Percentiles rank a stretch among this genome's conserved stretches.
Conservation (phyloP, 768 basidiomycete species). For the Tricholomella constricta region DNA sequence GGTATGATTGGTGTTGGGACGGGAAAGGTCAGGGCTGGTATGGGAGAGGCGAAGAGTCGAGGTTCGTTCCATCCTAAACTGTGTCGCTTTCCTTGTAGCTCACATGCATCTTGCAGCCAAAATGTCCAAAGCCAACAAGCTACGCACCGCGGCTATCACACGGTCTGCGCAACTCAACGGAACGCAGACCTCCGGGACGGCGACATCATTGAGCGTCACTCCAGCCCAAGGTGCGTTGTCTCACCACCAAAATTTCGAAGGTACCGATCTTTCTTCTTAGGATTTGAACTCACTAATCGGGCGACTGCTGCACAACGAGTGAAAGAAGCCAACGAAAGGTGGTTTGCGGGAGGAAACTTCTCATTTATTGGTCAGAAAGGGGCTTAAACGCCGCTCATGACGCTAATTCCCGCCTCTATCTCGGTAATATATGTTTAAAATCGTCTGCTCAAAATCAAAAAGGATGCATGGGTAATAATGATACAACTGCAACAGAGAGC, state of each 20-base stretch:
- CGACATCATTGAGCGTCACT: conserved; percentile 91
- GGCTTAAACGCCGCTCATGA: conserved; percentile 15
- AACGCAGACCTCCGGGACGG: conserved; percentile 73
- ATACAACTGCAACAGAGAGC: conserved; percentile 30
- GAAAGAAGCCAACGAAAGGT: conserved; percentile 94
- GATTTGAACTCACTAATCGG: conserved; percentile 94
- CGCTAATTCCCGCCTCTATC: neutral
- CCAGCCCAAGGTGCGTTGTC: conserved; percentile 81
- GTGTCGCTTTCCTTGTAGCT: neutral
- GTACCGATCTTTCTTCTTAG: conserved; percentile 38
- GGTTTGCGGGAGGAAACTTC: conserved; percentile 90
- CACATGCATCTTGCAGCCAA: conserved; percentile 61
- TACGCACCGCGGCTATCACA: conserved; percentile 83
- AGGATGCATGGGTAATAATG: conserved; percentile 30
- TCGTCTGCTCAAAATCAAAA: conserved; percentile 9
- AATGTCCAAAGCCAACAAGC: conserved; percentile 91
- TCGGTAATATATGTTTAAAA: conserved; percentile 4
- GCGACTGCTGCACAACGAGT: conserved; percentile 83
- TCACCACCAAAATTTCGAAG: neutral
- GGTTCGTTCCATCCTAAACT: conserved; percentile 50
- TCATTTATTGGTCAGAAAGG: conserved; percentile 70
- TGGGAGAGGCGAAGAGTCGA: conserved; percentile 88
- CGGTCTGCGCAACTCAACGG: conserved; percentile 61
- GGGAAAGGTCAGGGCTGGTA: conserved; percentile 87
- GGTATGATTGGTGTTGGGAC: conserved; percentile 92